phyloP scores from a whole-genome alignment of 169 alveolate genomes.

The Cryptosporidium andersoni region DNA sequence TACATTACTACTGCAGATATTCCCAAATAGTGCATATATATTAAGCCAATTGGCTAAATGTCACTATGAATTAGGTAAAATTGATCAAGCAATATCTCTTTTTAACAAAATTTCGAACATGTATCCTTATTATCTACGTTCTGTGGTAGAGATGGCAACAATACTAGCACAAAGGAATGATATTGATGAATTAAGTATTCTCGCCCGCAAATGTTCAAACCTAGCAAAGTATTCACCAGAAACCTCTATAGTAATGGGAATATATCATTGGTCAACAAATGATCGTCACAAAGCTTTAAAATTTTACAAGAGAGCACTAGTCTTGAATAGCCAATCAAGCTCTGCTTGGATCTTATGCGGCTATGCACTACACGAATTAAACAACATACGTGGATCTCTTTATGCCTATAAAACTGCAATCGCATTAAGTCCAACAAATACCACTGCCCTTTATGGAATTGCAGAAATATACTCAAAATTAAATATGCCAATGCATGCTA shows the following conservation, averaged over 20 bases:
- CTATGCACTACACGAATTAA: constrained; percentile 55
- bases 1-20: background rate
- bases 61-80: constrained; percentile 33
- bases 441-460: constrained; percentile 44
- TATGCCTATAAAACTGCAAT: constrained; percentile 60
- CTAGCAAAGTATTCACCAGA: constrained; percentile 56
- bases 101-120: constrained; percentile 6
- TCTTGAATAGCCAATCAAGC: constrained; percentile 37
- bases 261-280: constrained; percentile 64
- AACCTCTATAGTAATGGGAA: constrained; percentile 57
- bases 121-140: constrained; percentile 10
- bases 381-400: constrained; percentile 24
- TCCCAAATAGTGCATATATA: constrained; percentile 17
- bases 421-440: constrained; percentile 27
- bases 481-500: constrained; percentile 26
- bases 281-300: constrained; percentile 59
- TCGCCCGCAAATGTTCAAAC: constrained; percentile 40
- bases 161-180: constrained; percentile 19
- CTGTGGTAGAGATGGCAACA: constrained; percentile 33
- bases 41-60: constrained; percentile 40
- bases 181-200: constrained; percentile 31
- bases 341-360: constrained; percentile 56
- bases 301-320: constrained; percentile 58
- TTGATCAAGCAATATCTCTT: background rate
- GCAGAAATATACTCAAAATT: constrained; percentile 42